Evolutionary conservation across 768 basidiomycete species (phyloP).

Genomic region (Mycena latifolia): DNA sequence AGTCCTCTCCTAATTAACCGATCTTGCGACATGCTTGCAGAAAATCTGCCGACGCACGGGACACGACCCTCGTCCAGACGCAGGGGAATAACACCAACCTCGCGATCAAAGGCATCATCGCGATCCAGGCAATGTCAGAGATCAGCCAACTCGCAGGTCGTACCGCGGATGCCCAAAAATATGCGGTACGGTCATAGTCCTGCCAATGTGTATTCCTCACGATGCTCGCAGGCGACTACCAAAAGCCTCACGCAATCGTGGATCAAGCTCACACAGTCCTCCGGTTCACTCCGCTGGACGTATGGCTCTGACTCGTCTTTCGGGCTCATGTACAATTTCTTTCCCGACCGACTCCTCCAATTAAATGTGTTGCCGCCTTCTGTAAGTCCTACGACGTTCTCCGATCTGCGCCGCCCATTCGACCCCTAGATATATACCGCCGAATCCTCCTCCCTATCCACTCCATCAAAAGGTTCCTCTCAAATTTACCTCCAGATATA

Average conservation of each 20-base stretch:
- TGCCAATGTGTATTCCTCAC: too few relatives aligned
- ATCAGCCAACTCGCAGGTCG: conserved; percentile 54
- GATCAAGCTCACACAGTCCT: conserved; percentile 19
- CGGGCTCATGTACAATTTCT: conserved; percentile 66
- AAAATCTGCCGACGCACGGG: conserved; percentile 14
- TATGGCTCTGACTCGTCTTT: conserved; percentile 44
- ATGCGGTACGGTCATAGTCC: conserved; percentile 36
- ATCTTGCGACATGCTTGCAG: neutral
- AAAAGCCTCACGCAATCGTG: conserved; percentile 13
- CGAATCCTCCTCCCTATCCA: conserved; percentile 1
- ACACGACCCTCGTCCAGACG: conserved; percentile 25
- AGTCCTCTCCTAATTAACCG: conserved; percentile 10
- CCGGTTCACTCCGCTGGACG: conserved; percentile 34
- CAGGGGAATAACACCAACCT: conserved; percentile 64
- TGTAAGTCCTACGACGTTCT: conserved; percentile 24
- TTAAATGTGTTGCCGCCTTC: conserved; percentile 50
- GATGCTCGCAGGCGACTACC: neutral
- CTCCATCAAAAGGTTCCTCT: neutral
- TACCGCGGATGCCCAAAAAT: conserved; percentile 40
- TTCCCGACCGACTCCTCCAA: conserved; percentile 59
- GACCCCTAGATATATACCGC: conserved; percentile 7
- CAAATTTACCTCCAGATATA: too few relatives aligned
- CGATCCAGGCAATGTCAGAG: conserved; percentile 65
- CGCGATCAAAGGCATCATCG: conserved; percentile 70
- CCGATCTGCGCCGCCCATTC: neutral